Base-by-base conservation (phyloP, 2,329 filamentous ascomycete species). In the Colletotrichum orchidophilum region DNA sequence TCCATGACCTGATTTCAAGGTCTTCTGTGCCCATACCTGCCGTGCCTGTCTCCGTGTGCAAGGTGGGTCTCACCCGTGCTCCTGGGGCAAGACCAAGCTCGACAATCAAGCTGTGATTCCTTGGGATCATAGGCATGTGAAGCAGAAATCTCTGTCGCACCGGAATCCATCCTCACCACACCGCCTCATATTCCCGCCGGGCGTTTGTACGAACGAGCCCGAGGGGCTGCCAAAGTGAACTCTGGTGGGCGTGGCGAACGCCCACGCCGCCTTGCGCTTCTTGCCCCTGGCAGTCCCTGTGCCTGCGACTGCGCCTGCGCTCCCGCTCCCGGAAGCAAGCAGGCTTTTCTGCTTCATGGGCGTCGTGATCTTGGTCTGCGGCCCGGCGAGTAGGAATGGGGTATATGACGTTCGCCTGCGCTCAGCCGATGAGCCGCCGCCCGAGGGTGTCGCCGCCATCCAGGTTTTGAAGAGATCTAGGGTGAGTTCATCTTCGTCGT, bases 111-210 rank as follows among this genome's bases (percentile, higher is more conserved):
- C 3, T 12, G 21, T 18, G 15, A 13, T 33, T 18, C 59, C 57
- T 52, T n/a, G 18, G 21, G 7, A 15, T n/a, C 67, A 82, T 69
- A 88, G 80, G 75, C 89, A 91, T 11, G 82, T 83, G 74, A 92
- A 90, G 78, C 90, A 91, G 79, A 91, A 91, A 71, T 88, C 85
- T 64, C 86, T 82, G 3, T 84, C 85, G 72, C 89, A 91, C 18
- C 79, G 80, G 76, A 87, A 91, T 13, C 87, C 89, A 73, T 85
- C 83, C 73, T 87, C 80, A 3, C 89, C 89, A 70, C 90, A 91
- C 15, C 81, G 81, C 62, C 86, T 81, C 74, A 83, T 74, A 15
- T 84, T 84, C 1, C 87, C 87, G 2, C 87, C 83, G 0, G 87
- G 87, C 11, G 87, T 88, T 73, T 81, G 81, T 5, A 83, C 75